phyloP scores from a whole-genome alignment of 2,329 filamentous ascomycete genomes.

The Ambrosiella beaveri region DNA sequence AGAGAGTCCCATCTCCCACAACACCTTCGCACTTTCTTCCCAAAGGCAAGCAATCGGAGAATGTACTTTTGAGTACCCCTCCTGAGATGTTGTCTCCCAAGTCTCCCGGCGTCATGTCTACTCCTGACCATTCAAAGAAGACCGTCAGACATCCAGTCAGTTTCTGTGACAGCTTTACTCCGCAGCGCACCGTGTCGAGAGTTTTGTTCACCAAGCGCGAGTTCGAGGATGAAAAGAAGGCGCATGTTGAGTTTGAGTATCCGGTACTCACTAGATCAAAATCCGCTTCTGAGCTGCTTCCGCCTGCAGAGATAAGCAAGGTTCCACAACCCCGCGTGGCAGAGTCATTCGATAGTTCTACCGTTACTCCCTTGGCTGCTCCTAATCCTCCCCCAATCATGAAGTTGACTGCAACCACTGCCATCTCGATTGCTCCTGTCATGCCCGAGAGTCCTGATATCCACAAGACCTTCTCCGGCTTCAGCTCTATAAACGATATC shows the following conservation, averaged over 20 bases:
- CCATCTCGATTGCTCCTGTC: neutral
- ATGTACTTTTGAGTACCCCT: neutral
- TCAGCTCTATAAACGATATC: neutral
- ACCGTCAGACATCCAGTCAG: neutral
- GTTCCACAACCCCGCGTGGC: neutral
- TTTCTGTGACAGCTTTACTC: neutral
- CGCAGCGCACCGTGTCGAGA: conserved; percentile 3
- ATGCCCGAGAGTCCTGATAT: neutral
- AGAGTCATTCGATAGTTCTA: neutral
- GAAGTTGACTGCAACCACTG: neutral
- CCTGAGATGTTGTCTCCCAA: neutral
- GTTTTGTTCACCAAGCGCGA: conserved; percentile 2
- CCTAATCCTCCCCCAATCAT: neutral
- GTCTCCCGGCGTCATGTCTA: neutral
- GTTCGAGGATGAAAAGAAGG: neutral
- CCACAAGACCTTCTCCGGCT: neutral
- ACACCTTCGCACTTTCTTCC: neutral
- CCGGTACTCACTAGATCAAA: neutral
- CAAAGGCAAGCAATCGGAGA: neutral
- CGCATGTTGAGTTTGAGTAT: neutral
- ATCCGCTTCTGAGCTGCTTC: conserved; percentile 6
- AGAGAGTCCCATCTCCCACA: neutral
- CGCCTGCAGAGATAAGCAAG: neutral
- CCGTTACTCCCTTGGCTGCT: neutral
- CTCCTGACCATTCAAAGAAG: neutral